Conservation (phyloP, 768 basidiomycete species). For the Pleurotus djamor region DNA sequence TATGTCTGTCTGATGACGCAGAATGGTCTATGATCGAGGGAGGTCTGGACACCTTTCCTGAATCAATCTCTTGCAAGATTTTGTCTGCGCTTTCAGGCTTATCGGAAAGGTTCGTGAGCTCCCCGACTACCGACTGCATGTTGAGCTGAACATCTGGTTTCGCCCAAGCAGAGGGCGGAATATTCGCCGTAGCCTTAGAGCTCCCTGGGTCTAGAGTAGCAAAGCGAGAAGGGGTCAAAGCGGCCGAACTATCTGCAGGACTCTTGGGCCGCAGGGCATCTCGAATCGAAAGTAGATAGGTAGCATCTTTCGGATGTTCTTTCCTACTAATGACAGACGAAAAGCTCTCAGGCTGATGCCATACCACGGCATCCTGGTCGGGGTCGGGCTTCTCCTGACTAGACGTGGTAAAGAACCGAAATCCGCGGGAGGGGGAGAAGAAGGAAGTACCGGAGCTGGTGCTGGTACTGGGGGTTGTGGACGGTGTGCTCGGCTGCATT, state of each 20-base stretch:
- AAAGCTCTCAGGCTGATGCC: constrained; percentile 61
- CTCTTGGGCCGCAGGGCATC: constrained; percentile 61
- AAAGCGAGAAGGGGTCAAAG: constrained; percentile 11
- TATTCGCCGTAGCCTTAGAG: constrained; percentile 11
- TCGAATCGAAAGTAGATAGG: constrained; percentile 54
- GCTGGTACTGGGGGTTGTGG: constrained; percentile 19
- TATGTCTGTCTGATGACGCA: constrained; percentile 18
- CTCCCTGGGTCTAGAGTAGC: background rate
- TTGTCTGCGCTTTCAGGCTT: constrained; percentile 37
- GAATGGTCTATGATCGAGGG: constrained; percentile 18
- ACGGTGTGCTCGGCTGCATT: constrained; percentile 15
- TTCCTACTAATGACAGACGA: constrained; percentile 61
- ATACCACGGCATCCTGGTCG: constrained; percentile 53
- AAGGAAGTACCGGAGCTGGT: constrained; percentile 40
- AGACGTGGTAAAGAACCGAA: constrained; percentile 46
- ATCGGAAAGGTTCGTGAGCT: constrained; percentile 34
- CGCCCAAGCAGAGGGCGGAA: constrained; percentile 42
- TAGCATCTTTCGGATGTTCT: constrained; percentile 59
- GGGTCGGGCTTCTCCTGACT: constrained; percentile 48
- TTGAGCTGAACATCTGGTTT: constrained; percentile 59
- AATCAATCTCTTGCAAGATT: constrained; percentile 42
- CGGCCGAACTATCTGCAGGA: constrained; percentile 26
- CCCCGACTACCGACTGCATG: constrained; percentile 48
- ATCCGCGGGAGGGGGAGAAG: constrained; percentile 43
- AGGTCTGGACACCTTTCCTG: constrained; percentile 22